phyloP scores from a whole-genome alignment of 2,329 filamentous ascomycete species.

The Neofusicoccum sp. region DNA sequence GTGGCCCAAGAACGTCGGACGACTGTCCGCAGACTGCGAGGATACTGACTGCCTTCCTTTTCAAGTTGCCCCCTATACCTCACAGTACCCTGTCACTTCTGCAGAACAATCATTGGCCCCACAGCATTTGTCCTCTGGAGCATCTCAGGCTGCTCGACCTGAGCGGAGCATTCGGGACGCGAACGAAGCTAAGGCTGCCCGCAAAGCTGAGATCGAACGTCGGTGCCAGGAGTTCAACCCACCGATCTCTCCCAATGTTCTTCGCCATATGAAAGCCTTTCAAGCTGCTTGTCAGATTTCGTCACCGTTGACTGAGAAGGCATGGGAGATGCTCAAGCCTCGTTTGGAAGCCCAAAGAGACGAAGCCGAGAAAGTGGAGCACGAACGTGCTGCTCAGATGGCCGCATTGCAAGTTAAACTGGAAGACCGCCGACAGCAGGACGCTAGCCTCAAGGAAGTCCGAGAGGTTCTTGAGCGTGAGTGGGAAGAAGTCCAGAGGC shows the following conservation, averaged over 20 bases:
- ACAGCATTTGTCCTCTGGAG: conserved; percentile 26
- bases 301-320: conserved; percentile 64
- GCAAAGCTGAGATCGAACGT: conserved; percentile 69
- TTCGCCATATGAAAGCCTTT: conserved; percentile 71
- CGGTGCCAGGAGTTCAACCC: conserved; percentile 66
- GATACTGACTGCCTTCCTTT: conserved; percentile 13
- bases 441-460: conserved; percentile 49
- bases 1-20: background rate
- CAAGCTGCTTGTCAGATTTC: conserved; percentile 70
- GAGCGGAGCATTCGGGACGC: conserved; percentile 63
- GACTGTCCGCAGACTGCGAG: conserved; percentile 1
- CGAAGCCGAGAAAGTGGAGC: conserved; percentile 59
- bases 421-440: conserved; percentile 47
- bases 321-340: conserved; percentile 68
- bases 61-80: conserved; percentile 26
- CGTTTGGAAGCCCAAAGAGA: conserved; percentile 65
- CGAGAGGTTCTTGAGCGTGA: conserved; percentile 64
- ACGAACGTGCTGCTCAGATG: conserved; percentile 49
- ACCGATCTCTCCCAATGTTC: conserved; percentile 60
- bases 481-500: conserved; percentile 69
- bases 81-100: conserved; percentile 33
- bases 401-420: conserved; percentile 47
- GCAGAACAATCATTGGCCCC: conserved; percentile 35
- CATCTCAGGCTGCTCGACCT: conserved; percentile 29
- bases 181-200: conserved; percentile 61